Evolutionary conservation across 2,329 filamentous ascomycete species (phyloP).

Genomic region (Pseudogymnoascus sp.): DNA sequence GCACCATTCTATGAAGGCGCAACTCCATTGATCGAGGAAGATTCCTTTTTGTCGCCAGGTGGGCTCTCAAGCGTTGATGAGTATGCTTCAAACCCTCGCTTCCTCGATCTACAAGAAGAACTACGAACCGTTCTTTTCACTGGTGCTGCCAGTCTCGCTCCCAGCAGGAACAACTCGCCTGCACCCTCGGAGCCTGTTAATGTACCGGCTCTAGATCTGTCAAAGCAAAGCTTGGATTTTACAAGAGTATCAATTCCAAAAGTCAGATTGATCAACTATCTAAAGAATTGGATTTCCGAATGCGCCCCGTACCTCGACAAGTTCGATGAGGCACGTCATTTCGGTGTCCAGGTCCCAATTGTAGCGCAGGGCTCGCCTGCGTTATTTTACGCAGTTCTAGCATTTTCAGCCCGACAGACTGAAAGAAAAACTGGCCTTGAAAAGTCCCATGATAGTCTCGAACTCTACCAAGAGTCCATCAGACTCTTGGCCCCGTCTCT

Average conservation of each 20-base stretch:
- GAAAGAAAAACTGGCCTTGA: slow-evolving; percentile 35
- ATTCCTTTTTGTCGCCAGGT: background rate
- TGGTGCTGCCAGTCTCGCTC: slow-evolving; percentile 28
- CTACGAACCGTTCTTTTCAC: slow-evolving; percentile 37
- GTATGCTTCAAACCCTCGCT: slow-evolving; percentile 33
- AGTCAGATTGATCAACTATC: slow-evolving; percentile 22
- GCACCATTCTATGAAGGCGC: background rate
- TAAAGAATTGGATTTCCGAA: slow-evolving; percentile 45
- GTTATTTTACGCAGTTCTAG: slow-evolving; percentile 43
- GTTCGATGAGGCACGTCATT: slow-evolving; percentile 45
- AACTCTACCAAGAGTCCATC: slow-evolving; percentile 47
- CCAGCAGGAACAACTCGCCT: slow-evolving; percentile 27
- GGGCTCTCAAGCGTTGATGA: slow-evolving; percentile 21
- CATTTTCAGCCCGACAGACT: slow-evolving; percentile 45
- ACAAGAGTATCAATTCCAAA: slow-evolving; percentile 12
- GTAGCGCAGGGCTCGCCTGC: slow-evolving; percentile 39
- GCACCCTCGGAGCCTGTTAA: slow-evolving; percentile 20
- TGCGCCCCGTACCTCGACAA: slow-evolving; percentile 47
- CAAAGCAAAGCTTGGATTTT: slow-evolving; percentile 19
- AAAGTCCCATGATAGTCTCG: slow-evolving; percentile 42
- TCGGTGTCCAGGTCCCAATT: slow-evolving; percentile 43
- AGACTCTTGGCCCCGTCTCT: slow-evolving; percentile 36
- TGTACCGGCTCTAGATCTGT: slow-evolving; percentile 18
- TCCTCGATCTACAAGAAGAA: slow-evolving; percentile 39
- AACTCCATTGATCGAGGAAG: background rate